Evolutionary conservation across 1,284 basidiomycete genomes (phyloP).

Genomic region (Cryptococcus depauperatus): DNA sequence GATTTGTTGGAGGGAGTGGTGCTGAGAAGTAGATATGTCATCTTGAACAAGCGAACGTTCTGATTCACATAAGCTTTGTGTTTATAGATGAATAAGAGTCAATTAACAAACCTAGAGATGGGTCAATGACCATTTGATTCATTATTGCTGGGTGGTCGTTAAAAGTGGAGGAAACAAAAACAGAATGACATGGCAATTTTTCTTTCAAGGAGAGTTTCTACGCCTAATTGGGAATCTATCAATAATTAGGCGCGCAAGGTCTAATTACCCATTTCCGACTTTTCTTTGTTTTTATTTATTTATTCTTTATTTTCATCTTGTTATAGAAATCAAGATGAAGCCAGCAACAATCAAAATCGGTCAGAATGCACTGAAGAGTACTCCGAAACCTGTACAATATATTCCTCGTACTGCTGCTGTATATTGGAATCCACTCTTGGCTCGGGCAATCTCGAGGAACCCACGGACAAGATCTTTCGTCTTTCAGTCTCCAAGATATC

Average conservation of each 20-base stretch:
- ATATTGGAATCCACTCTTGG: too few relatives aligned
- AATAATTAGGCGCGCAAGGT: not conserved
- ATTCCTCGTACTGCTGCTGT: too few relatives aligned
- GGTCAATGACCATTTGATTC: not conserved
- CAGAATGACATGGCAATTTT: slow-evolving; percentile 12
- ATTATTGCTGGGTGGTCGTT: slow-evolving; percentile 5
- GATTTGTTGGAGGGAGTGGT: not conserved
- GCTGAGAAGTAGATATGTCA: not conserved
- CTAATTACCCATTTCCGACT: not conserved
- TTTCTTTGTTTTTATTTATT: not conserved
- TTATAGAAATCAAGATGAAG: not conserved
- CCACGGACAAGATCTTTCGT: not conserved
- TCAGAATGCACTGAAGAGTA: too few relatives aligned
- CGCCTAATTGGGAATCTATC: not conserved
- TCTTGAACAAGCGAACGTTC: not conserved
- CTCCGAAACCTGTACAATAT: too few relatives aligned
- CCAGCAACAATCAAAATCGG: not conserved
- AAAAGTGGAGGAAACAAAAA: slow-evolving; percentile 12
- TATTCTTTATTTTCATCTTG: not conserved
- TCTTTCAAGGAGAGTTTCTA: not conserved
- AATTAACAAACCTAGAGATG: not conserved
- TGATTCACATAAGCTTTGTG: too few relatives aligned
- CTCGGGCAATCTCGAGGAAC: not conserved
- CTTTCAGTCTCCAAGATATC: not conserved
- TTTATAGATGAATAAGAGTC: not conserved